Percentiles rank a stretch among this genome's conserved stretches.
Evolutionary conservation across 805 yeast genomes (phyloP).

Genomic region (Lachancea nothofagi): DNA sequence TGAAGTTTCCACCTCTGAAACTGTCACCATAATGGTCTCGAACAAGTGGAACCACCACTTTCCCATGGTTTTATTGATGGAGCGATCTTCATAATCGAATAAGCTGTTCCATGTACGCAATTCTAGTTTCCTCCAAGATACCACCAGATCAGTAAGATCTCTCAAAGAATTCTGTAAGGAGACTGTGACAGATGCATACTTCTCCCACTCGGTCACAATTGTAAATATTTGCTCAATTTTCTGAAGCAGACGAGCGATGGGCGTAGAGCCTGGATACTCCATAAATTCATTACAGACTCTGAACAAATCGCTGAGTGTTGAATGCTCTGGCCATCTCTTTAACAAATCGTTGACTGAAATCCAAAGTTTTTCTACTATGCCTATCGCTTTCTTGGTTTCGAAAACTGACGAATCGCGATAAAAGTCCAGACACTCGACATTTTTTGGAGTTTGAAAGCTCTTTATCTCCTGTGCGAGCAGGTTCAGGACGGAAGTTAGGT

Average conservation of each 20-base stretch:
- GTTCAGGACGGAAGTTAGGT: conserved; percentile 34
- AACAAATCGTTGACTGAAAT: conserved; percentile 44
- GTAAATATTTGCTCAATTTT: conserved; percentile 85
- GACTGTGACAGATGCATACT: conserved; percentile 76
- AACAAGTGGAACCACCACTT: conserved; percentile 91
- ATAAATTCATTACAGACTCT: conserved; percentile 63
- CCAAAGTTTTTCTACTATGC: conserved; percentile 41
- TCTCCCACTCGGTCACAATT: conserved; percentile 86
- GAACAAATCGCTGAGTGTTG: conserved; percentile 65
- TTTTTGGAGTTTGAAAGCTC: conserved; percentile 16
- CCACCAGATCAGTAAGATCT: conserved; percentile 60
- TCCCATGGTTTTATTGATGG: conserved; percentile 47
- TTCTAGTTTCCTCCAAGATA: conserved; percentile 88
- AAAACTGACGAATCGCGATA: conserved; percentile 56
- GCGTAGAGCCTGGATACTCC: conserved; percentile 55
- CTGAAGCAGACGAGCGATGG: conserved; percentile 70
- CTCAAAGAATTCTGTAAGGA: conserved; percentile 54
- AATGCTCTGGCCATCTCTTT: conserved; percentile 90
- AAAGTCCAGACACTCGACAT: conserved; percentile 42
- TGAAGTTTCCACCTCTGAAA: conserved; percentile 12
- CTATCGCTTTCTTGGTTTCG: conserved; percentile 59
- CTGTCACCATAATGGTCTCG: conserved; percentile 63
- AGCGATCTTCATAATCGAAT: conserved; percentile 56
- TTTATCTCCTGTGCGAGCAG: conserved; percentile 34
- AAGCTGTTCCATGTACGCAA: conserved; percentile 78